Conservation (phyloP, 306 rosid genomes). For the Cicer pinnatifidum region DNA sequence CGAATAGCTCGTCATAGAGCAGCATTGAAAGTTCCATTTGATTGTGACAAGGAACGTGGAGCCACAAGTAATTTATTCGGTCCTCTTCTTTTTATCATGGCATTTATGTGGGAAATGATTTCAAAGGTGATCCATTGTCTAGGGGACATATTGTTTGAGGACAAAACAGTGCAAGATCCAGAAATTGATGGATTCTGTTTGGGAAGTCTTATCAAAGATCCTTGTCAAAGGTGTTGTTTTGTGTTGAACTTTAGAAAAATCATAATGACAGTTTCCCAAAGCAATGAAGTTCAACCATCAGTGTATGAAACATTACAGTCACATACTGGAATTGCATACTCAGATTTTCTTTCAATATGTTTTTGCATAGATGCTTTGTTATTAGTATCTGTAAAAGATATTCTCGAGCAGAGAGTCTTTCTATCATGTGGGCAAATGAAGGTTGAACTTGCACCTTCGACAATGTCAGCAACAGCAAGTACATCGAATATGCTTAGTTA, state of each 20-base stretch:
- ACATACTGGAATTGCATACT: constrained; percentile 55
- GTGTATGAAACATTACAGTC: constrained; percentile 59
- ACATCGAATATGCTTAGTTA: constrained; percentile 46
- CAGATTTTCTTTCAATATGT: constrained; percentile 52
- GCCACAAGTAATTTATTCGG: constrained; percentile 43
- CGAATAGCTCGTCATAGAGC: constrained; percentile 82
- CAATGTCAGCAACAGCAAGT: constrained; percentile 47
- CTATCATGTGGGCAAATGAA: constrained; percentile 75
- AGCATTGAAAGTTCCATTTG: constrained; percentile 52
- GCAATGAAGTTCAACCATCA: constrained; percentile 57
- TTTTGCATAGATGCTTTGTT: constrained; percentile 59
- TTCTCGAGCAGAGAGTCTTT: constrained; percentile 66
- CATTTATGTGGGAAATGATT: constrained; percentile 56
- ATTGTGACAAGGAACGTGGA: constrained; percentile 40
- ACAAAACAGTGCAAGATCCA: constrained; percentile 49
- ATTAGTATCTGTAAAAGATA: constrained; percentile 53
- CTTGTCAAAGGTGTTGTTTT: constrained; percentile 53
- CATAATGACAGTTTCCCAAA: constrained; percentile 54
- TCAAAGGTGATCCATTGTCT: constrained; percentile 47
- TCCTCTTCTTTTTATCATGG: constrained; percentile 47
- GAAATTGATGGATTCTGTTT: constrained; percentile 46
- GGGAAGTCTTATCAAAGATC: constrained; percentile 48
- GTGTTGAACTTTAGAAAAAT: constrained; percentile 68
- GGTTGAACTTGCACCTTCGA: constrained; percentile 56
- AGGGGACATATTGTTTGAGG: constrained; percentile 37